phyloP scores from a whole-genome alignment of 2,329 filamentous ascomycete genomes.

The Trichoderma endophyticum region DNA sequence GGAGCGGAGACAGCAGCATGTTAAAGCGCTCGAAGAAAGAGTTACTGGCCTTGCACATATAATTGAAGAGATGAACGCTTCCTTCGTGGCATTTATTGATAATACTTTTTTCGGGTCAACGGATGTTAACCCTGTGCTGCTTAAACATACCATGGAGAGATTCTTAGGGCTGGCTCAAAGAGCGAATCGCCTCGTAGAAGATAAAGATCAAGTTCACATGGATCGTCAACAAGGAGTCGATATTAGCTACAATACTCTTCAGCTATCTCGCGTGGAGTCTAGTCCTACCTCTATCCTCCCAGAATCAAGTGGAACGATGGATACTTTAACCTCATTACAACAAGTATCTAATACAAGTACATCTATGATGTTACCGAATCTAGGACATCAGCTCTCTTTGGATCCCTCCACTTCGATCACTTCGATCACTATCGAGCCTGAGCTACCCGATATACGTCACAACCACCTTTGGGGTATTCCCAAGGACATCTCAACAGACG shows the following conservation, averaged over 20 bases:
- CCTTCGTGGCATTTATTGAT: neutral
- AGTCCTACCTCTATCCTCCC: neutral
- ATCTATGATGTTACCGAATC: neutral
- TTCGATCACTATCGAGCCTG: neutral
- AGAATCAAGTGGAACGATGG: neutral
- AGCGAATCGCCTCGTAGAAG: neutral
- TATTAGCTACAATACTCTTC: neutral
- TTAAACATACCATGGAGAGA: neutral
- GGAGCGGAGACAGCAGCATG: neutral
- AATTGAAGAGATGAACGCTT: neutral
- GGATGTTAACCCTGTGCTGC: neutral
- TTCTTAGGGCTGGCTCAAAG: neutral
- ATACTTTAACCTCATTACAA: neutral
- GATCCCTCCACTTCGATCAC: neutral
- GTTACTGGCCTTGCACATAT: neutral
- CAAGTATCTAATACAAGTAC: neutral
- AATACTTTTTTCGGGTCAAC: neutral
- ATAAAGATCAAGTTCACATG: neutral
- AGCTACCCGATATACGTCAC: neutral
- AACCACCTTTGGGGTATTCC: neutral
- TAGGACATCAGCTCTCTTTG: neutral
- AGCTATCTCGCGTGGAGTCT: neutral
- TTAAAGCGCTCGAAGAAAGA: neutral
- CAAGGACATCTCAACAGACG: neutral
- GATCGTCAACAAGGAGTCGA: neutral